phyloP scores from a whole-genome alignment of 78 protist genomes.

The Fonticula alba region DNA sequence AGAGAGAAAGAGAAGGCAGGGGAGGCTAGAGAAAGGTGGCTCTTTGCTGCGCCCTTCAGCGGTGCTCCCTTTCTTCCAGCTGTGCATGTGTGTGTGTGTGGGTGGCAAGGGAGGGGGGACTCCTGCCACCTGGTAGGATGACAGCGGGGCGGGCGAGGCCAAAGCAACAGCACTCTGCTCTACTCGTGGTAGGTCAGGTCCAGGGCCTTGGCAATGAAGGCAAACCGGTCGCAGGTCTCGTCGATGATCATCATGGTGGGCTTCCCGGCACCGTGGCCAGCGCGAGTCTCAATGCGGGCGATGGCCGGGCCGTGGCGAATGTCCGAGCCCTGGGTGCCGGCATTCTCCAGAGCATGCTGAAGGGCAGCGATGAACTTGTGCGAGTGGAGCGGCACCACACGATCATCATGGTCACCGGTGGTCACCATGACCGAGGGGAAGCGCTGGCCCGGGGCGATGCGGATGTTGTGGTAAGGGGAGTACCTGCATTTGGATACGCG shows the following conservation, averaged over 20 bases:
- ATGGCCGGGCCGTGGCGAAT: not conserved
- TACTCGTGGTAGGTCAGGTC: not conserved
- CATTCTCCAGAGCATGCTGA: slow-evolving; percentile 29
- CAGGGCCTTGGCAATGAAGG: not conserved
- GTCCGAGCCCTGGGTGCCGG: not conserved
- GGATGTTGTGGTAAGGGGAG: slow-evolving; percentile 67
- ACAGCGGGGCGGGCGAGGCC: too few species aligned
- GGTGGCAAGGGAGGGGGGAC: not conserved
- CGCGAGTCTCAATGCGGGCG: not conserved
- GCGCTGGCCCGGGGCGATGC: not conserved
- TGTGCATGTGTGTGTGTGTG: not conserved
- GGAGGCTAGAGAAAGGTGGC: too few species aligned
- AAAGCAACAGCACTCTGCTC: too few species aligned
- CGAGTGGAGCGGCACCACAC: slow-evolving; percentile 77
- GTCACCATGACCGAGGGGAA: slow-evolving; percentile 45
- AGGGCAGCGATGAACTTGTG: slow-evolving; percentile 50
- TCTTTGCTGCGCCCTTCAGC: too few species aligned
- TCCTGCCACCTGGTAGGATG: too few species aligned
- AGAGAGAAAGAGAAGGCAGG: too few species aligned
- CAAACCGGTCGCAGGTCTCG: not conserved
- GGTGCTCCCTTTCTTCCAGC: too few species aligned
- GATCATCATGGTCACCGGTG: slow-evolving; percentile 81
- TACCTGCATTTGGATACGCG: too few species aligned
- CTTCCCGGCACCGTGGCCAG: slow-evolving; percentile 18
- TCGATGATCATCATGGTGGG: slow-evolving; percentile 5